These are phyloP conservation scores for Ramaria rubella DNA, from an alignment of 768 basidiomycete genomes.

Conservation along the genomic window DNA sequence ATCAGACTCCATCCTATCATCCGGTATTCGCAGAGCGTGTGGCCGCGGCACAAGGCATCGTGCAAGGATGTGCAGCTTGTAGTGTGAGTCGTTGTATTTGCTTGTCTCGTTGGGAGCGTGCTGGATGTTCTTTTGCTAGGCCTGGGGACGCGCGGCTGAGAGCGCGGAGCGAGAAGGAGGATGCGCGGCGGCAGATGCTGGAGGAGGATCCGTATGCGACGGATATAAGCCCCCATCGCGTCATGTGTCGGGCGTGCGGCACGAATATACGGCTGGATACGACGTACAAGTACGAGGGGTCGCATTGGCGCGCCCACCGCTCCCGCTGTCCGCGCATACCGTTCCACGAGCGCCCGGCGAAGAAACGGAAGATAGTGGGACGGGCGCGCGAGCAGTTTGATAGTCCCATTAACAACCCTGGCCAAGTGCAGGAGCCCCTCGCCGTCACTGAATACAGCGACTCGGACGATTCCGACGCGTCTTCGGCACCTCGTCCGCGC, in stretches of 20 bases:
- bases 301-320: conserved; percentile 63
- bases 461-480: conserved; percentile 9
- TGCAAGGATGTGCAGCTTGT: background rate
- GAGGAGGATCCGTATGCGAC: conserved; percentile 48
- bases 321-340: conserved; percentile 38
- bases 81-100: conserved; percentile 2
- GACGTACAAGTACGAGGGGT: conserved; percentile 59
- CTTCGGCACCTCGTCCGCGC: conserved; percentile 8
- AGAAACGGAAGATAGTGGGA: background rate
- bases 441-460: background rate
- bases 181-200: conserved; percentile 25
- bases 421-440: background rate
- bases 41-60: conserved; percentile 5
- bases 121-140: background rate
- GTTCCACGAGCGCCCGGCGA: conserved; percentile 2
- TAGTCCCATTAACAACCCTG: background rate
- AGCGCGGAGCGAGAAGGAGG: conserved; percentile 8
- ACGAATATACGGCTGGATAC: conserved; percentile 56
- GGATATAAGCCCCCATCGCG: conserved; percentile 43
- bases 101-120: background rate
- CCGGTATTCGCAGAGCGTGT: conserved; percentile 8
- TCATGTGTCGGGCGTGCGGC: conserved; percentile 51
- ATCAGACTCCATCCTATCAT: conserved; percentile 7
- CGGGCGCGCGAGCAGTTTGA: background rate
- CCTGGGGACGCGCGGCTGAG: conserved; percentile 2